These are phyloP conservation scores for Acanthamoeba royreba DNA, from an alignment of 208 protist species.

Conservation along the genomic window DNA sequence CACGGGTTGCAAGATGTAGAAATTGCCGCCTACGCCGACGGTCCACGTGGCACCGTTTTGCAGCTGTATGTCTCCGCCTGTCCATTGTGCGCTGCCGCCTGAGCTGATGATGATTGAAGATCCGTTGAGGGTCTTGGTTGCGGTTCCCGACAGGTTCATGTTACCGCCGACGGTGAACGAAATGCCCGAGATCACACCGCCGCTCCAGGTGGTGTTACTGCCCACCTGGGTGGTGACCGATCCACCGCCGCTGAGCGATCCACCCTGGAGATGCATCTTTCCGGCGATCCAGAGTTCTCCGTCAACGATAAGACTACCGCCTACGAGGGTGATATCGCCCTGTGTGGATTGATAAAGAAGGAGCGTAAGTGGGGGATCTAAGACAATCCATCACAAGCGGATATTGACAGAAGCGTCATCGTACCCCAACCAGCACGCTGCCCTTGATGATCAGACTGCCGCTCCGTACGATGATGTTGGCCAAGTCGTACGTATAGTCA, in stretches of 20 bases:
- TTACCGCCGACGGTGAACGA: neutral
- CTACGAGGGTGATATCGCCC: slow-evolving; percentile 13
- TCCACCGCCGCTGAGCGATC: neutral
- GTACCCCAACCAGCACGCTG: slow-evolving; percentile 33
- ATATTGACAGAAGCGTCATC: too few species aligned
- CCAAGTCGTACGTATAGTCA: slow-evolving; percentile 23
- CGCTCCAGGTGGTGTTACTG: slow-evolving; percentile 3
- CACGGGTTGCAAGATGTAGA: neutral
- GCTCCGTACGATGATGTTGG: slow-evolving; percentile 23
- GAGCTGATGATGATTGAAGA: neutral
- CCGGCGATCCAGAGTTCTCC: slow-evolving; percentile 26
- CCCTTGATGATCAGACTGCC: slow-evolving; percentile 9
- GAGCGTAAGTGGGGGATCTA: too few species aligned
- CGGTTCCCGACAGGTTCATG: neutral
- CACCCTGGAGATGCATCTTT: neutral
- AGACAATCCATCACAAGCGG: too few species aligned
- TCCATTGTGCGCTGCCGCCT: slow-evolving; percentile 6
- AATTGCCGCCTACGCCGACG: neutral
- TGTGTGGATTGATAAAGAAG: too few species aligned
- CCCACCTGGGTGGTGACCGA: neutral
- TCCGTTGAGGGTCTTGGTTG: slow-evolving; percentile 9
- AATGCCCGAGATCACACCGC: neutral
- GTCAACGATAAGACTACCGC: slow-evolving; percentile 20
- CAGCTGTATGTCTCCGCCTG: neutral
- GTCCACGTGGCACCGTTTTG: slow-evolving; percentile 16